Base-by-base conservation (phyloP, 768 basidiomycete species). In the Cystofilobasidium capitatum region DNA sequence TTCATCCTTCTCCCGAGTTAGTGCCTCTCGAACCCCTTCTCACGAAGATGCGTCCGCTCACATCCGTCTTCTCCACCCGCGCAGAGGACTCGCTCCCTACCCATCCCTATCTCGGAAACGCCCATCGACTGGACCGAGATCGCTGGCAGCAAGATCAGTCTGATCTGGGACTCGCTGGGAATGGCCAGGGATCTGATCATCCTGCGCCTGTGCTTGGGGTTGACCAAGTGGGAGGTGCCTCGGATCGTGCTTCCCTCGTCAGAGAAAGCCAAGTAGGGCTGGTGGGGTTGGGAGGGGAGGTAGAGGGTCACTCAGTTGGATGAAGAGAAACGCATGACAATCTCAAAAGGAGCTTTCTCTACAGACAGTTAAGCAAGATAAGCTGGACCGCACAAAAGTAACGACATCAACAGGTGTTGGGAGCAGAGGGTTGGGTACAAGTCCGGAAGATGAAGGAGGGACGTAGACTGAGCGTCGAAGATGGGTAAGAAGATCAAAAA, bases 51-150 rank as follows among this genome's bases (percentile, higher is more conserved):
- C n/a, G 80, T 94, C 16, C 81, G 92, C 49, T 88, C 91, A 4
- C 8, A 29, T 64, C 24, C 49, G 71, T 31, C 80, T 88, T 73
- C 80, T 12, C 64, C 64, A n/a, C 29, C 68, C 40, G n/a, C 14
- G 47, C 51, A 55, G 51, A 26, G 51, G 7, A 86, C 40, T 0
- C 31, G 35, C 13, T 33, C 35, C 13, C 37, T 33, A 29, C 55
- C 45, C 33, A 68, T 96, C 66, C 88, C 91, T 1, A 86, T 92
- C 1, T 81, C 77, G 9, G 93, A 97, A 75, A 89, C 96, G 9
- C 84, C 90, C 0, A 86, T 97, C 35, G 84, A 86, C 71, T 97
- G 93, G 93, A 87, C 91, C 69, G 93, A 97, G 78, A 88, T 97
- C 3, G 82, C 85, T 0, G 93, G 93, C 47, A 92, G 90, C 79